A percentile compares a stretch with the other conserved stretches of the same genome.
Evolutionary conservation across 305 asterid genomes (phyloP).

Genomic region (Solanum hybrid): DNA sequence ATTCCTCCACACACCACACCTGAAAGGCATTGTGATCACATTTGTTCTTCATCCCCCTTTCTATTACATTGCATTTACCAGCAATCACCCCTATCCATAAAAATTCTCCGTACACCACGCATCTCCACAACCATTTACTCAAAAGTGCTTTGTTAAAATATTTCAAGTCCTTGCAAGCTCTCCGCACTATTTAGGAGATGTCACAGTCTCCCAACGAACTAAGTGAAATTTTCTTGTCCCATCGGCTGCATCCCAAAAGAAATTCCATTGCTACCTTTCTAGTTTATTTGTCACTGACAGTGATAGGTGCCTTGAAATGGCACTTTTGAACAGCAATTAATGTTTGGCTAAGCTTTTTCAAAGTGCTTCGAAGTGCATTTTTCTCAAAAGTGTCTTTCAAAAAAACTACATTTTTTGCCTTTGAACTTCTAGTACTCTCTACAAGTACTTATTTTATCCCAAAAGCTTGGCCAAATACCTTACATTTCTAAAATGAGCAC

Average conservation of each 20-base stretch:
- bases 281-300: neutral
- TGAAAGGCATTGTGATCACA: neutral
- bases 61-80: neutral
- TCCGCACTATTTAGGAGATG: neutral
- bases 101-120: neutral
- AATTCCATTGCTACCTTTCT: neutral
- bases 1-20: neutral
- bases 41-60: neutral
- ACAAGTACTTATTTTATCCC: neutral
- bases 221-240: neutral
- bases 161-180: neutral
- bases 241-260: neutral
- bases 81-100: neutral
- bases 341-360: neutral
- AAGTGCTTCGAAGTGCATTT: neutral
- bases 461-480: neutral
- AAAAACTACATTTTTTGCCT: too few species aligned
- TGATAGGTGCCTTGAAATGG: neutral
- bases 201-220: neutral
- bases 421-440: neutral
- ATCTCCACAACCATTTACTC: neutral
- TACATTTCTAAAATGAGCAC: neutral
- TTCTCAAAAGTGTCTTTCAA: neutral
- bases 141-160: neutral
- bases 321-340: neutral